Percentiles rank a stretch among this genome's conserved stretches.
These are phyloP conservation scores for Candida dubliniensis DNA, from an alignment of 1,139 yeast genomes.

Conservation along the genomic window DNA sequence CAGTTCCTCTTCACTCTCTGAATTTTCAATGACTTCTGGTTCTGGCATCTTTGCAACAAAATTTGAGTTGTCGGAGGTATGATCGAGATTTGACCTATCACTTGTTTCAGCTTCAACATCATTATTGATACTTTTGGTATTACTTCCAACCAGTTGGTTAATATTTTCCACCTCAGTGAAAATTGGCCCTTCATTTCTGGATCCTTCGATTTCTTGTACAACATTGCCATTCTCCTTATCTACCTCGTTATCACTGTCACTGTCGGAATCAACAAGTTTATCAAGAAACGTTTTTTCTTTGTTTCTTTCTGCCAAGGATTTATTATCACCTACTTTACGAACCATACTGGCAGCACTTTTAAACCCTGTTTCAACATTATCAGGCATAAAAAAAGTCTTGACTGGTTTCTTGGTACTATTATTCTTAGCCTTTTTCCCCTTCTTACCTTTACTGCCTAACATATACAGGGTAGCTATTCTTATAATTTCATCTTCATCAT, in stretches of 20 bases:
- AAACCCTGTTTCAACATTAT: constrained; percentile 72
- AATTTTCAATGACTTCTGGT: too few relatives aligned
- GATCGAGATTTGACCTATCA: too few relatives aligned
- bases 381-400: constrained; percentile 72
- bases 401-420: constrained; percentile 17
- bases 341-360: constrained; percentile 55
- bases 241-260: constrained; percentile 4
- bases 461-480: constrained; percentile 56
- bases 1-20: too few relatives aligned
- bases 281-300: constrained; percentile 21
- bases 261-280: constrained; percentile 24
- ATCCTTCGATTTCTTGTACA: too few relatives aligned
- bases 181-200: too few relatives aligned
- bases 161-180: too few relatives aligned
- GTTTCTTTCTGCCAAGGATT: constrained; percentile 15
- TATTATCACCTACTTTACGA: constrained; percentile 22
- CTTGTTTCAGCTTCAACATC: background rate
- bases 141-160: background rate
- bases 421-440: constrained; percentile 23
- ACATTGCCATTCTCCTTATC: too few relatives aligned
- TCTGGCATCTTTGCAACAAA: background rate
- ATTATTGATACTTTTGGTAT: background rate
- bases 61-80: background rate
- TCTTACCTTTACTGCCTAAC: constrained; percentile 26
- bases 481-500: constrained; percentile 70